Conservation (phyloP, 1,139 yeast genomes). For the Magnusiomyces ingens region DNA sequence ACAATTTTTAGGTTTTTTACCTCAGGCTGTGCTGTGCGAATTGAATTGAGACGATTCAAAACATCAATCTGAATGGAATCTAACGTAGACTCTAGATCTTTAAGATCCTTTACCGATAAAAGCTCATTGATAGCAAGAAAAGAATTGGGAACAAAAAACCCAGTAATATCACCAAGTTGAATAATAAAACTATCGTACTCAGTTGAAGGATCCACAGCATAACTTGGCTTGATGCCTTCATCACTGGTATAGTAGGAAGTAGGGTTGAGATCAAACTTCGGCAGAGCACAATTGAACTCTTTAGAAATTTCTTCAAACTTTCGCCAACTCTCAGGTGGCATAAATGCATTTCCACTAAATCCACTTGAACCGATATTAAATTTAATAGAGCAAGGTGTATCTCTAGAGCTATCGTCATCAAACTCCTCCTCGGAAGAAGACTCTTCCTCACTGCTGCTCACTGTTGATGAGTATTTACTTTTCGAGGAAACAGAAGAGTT, state of each 20-base stretch:
- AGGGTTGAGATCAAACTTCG: conserved; percentile 30
- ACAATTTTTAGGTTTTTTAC: conserved; percentile 46
- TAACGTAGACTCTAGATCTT: conserved; percentile 42
- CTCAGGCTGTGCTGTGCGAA: conserved; percentile 35
- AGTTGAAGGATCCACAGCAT: conserved; percentile 38
- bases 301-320: conserved; percentile 14
- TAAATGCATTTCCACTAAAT: conserved; percentile 19
- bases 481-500: conserved; percentile 14
- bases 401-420: neutral
- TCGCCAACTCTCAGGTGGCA: conserved; percentile 26
- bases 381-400: neutral
- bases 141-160: conserved; percentile 33
- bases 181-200: conserved; percentile 52
- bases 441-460: neutral
- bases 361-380: conserved; percentile 11
- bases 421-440: neutral
- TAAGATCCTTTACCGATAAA: conserved; percentile 10
- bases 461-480: conserved; percentile 7
- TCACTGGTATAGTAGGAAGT: conserved; percentile 38
- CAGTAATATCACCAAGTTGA: conserved; percentile 43
- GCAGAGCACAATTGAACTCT: conserved; percentile 7
- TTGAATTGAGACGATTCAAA: conserved; percentile 38
- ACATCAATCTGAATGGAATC: conserved; percentile 64
- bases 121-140: conserved; percentile 23
- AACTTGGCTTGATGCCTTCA: conserved; percentile 40